Evolutionary conservation across 352 stramenopile species (phyloP).

Genomic region (Globisporangium uncinulatum): DNA sequence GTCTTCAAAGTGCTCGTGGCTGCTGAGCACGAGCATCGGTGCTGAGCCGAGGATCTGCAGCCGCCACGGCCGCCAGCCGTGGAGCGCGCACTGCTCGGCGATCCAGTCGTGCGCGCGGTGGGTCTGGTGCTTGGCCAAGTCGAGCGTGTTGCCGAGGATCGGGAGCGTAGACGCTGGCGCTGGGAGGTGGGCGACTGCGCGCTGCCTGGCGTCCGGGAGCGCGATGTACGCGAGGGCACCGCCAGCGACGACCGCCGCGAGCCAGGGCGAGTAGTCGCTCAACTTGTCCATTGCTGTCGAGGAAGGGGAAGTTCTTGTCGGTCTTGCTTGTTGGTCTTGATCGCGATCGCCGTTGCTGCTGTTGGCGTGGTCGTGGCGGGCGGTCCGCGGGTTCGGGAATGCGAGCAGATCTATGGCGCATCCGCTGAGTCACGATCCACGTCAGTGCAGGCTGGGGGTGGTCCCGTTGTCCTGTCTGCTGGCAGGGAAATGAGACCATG

Average conservation of each 20-base stretch:
- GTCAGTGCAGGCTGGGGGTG: neutral
- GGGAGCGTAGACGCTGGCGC: slow-evolving; percentile 29
- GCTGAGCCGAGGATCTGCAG: slow-evolving; percentile 24
- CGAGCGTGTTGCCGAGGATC: slow-evolving; percentile 14
- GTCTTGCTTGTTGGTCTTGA: no score
- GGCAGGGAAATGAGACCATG: neutral
- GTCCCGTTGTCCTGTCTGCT: neutral
- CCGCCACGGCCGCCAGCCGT: slow-evolving; percentile 27
- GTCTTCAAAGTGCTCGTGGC: slow-evolving; percentile 33
- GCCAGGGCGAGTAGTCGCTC: neutral
- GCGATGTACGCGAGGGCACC: slow-evolving; percentile 1
- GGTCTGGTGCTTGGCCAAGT: slow-evolving; percentile 7
- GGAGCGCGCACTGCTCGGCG: slow-evolving; percentile 10
- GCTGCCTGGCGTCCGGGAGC: neutral
- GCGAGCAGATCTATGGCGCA: neutral
- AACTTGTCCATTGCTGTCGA: neutral
- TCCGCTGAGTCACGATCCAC: neutral
- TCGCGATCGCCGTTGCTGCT: no score
- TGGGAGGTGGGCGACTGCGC: neutral
- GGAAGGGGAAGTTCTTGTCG: neutral
- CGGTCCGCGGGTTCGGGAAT: neutral
- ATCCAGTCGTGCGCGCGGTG: slow-evolving; percentile 20
- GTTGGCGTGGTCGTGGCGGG: neutral
- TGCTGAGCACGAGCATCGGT: slow-evolving; percentile 33
- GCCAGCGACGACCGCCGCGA: neutral